Percentiles rank a stretch among this genome's conserved stretches.
These are phyloP conservation scores for Hortiboletus flavorubellus DNA, from an alignment of 768 basidiomycete genomes.

Conservation along the genomic window DNA sequence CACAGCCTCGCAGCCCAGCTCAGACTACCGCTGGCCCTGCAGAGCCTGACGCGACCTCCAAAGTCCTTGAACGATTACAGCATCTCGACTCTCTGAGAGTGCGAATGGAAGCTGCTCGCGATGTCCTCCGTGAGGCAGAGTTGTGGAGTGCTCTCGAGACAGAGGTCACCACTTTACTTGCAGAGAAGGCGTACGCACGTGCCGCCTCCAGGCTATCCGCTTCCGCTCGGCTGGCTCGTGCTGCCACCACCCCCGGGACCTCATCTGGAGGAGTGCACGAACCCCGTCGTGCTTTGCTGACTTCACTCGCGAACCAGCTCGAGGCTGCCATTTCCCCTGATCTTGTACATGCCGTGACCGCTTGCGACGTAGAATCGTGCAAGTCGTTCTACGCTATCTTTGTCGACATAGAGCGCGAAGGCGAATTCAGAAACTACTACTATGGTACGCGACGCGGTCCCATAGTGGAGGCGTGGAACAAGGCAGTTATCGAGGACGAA, in stretches of 20 bases:
- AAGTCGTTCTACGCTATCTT: conserved; percentile 84
- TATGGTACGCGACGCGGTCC: conserved; percentile 73
- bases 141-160: conserved; percentile 94
- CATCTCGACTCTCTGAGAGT: conserved; percentile 79
- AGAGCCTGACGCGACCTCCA: conserved; percentile 48
- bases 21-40: neutral
- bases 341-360: conserved; percentile 80
- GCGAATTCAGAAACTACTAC: conserved; percentile 93
- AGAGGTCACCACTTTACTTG: conserved; percentile 83
- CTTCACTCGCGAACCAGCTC: conserved; percentile 92
- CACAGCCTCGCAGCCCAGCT: conserved; percentile 6
- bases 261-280: conserved; percentile 51
- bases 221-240: conserved; percentile 83
- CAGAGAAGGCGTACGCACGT: conserved; percentile 75
- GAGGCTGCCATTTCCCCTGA: conserved; percentile 92
- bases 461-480: conserved; percentile 69
- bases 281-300: conserved; percentile 76
- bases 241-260: conserved; percentile 49
- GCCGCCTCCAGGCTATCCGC: conserved; percentile 92
- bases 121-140: conserved; percentile 92
- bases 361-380: conserved; percentile 71
- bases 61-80: conserved; percentile 72
- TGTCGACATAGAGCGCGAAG: conserved; percentile 84
- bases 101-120: conserved; percentile 85
- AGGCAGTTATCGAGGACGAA: conserved; percentile 41